Evolutionary conservation across 2,329 filamentous ascomycete species (phyloP).

Genomic region (Penicillium sp.): DNA sequence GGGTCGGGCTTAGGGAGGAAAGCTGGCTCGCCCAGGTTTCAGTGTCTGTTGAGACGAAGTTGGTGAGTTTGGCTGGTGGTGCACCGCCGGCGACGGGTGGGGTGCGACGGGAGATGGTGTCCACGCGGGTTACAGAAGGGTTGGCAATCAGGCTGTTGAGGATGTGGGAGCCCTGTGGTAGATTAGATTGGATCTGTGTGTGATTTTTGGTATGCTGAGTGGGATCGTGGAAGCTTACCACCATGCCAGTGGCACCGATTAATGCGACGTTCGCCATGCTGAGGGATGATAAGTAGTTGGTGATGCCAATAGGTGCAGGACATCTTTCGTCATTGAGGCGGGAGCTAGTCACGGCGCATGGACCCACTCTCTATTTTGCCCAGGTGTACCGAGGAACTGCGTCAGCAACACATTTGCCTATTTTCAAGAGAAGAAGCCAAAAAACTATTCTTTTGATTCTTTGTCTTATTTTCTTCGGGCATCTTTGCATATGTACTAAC

Average conservation of each 20-base stretch:
- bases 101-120: constrained; percentile 49
- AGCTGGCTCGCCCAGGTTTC: constrained; percentile 68
- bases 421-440: no score
- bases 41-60: constrained; percentile 68
- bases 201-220: not conserved
- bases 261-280: constrained; percentile 49
- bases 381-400: no score
- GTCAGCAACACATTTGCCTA: no score
- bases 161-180: constrained; percentile 68
- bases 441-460: no score
- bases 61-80: constrained; percentile 61
- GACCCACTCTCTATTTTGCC: no score
- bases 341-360: not conserved
- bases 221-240: constrained; percentile 41
- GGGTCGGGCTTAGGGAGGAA: constrained; percentile 54
- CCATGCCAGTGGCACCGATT: constrained; percentile 51
- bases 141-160: constrained; percentile 55
- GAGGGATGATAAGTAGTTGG: not conserved
- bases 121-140: constrained; percentile 41
- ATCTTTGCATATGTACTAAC: no score
- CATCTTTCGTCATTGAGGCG: constrained; percentile 4
- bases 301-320: not conserved
- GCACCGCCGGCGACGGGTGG: constrained; percentile 47
- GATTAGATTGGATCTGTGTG: not conserved
- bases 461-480: no score